These are phyloP conservation scores for Pulveroboletus sp. DNA, from an alignment of 768 basidiomycete genomes.

Conservation along the genomic window DNA sequence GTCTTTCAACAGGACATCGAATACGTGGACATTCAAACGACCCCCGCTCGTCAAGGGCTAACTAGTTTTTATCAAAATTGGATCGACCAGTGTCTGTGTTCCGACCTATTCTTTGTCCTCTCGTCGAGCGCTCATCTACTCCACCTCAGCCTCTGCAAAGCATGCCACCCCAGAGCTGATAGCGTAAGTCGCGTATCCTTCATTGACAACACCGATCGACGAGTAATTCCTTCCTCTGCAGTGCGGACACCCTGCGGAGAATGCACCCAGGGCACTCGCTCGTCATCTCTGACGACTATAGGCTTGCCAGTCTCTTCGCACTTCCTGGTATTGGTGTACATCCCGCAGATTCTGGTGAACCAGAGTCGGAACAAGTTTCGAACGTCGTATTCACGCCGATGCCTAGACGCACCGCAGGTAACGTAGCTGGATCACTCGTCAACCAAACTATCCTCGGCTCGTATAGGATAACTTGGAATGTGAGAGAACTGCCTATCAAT, in stretches of 20 bases:
- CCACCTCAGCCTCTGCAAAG: conserved; percentile 46
- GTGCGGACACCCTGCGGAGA: conserved; percentile 47
- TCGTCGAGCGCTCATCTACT: conserved; percentile 3
- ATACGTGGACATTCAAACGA: conserved; percentile 20
- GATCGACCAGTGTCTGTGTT: conserved; percentile 44
- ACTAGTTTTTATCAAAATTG: conserved; percentile 48
- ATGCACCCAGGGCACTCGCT: conserved; percentile 61
- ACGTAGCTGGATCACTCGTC: conserved; percentile 48
- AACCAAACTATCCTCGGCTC: conserved; percentile 50
- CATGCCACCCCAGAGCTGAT: conserved; percentile 40
- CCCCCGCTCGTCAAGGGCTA: conserved; percentile 3
- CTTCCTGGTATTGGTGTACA: conserved; percentile 47
- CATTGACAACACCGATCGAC: conserved; percentile 3
- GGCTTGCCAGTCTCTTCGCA: conserved; percentile 43
- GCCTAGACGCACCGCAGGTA: conserved; percentile 34
- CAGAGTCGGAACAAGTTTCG: conserved; percentile 44
- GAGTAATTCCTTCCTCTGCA: conserved; percentile 4
- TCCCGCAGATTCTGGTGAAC: conserved; percentile 44
- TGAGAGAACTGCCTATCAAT: conserved; percentile 27
- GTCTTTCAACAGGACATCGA: conserved; percentile 19
- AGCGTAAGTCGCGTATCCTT: conserved; percentile 35
- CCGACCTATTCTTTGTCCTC: background rate
- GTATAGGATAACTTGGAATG: conserved; percentile 57
- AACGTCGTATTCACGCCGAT: conserved; percentile 47
- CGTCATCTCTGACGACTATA: conserved; percentile 45